Evolutionary conservation across 1,284 basidiomycete species (phyloP), one percentile per base, ranked within the genome.

Genomic region (Malassezia nana): DNA sequence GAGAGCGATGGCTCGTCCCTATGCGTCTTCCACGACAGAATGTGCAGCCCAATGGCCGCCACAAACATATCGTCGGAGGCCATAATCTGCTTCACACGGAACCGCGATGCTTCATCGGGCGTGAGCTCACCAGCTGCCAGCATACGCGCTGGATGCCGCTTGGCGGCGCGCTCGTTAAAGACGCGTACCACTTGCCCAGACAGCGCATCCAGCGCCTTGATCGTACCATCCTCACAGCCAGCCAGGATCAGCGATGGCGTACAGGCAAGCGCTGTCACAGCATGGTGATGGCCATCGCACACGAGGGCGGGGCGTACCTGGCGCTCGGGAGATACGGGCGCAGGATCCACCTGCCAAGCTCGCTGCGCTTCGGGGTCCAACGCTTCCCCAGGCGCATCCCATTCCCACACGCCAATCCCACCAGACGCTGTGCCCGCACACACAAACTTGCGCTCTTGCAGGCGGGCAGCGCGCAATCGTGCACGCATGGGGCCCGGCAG

Each of bases 141-240:
- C 87, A 83, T 43, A 75, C 77, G 42, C 80, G 79, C 51, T 84
- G 72, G 48, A 84, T 69, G 63, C 15, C 59, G 53, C 20, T 63
- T 60, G 0, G 65, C 66, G 0, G 67, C 63, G 20, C 69, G 65
- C 42, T 74, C 70, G 47, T 69, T 70, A 56, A 72, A 69, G 3
- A 62, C 65, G 15, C 68, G 66, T 26, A 72, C 53, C 6, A 67
- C 47, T 25, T 59, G 51, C n/a, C 69, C 79, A 0, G 82, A 83
- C 49, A 88, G 77, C 1, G 81, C 78, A 62, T 88, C 84, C 75
- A 82, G 86, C 10, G 84, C 78, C 18, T 77, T 78, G 16, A 84
- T 79, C 3, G 77, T 77, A 3, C 88, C 87, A 7, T 78, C 76
- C 1, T 80, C 77, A 13, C 69, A 72, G 24, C 58, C 74, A 32